A percentile compares a stretch with the other conserved stretches of the same genome.
Evolutionary conservation across 1,284 basidiomycete genomes (phyloP).

Genomic region (Apiotrichum veenhuisii): DNA sequence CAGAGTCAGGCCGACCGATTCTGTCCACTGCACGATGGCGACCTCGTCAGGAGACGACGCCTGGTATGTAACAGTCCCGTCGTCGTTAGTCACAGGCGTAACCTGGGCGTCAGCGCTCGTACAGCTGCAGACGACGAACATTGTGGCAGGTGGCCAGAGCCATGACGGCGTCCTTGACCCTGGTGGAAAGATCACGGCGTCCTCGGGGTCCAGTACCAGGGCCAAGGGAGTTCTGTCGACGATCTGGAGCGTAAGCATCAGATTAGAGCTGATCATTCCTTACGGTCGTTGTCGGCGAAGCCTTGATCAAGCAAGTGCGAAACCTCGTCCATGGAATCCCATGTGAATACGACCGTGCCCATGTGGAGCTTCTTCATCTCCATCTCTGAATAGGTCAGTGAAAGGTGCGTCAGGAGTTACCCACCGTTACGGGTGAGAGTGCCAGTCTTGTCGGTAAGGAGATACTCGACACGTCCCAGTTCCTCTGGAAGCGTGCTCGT

Average conservation of each 20-base stretch:
- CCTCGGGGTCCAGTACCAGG: conserved; percentile 62
- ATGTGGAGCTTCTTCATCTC: conserved; percentile 98
- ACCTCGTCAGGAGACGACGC: conserved; percentile 99
- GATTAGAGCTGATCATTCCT: background rate
- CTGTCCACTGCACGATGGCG: conserved; percentile 97
- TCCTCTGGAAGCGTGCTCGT: conserved; percentile 97
- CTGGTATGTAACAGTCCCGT: conserved; percentile 91
- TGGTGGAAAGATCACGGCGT: conserved; percentile 87
- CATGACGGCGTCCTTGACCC: conserved; percentile 89
- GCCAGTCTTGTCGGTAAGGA: conserved; percentile 96
- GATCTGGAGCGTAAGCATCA: conserved; percentile 9
- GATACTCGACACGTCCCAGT: conserved; percentile 90
- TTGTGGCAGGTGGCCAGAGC: conserved; percentile 96
- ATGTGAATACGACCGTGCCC: conserved; percentile 96
- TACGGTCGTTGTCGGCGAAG: conserved; percentile 57
- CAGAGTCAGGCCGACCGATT: conserved; percentile 86
- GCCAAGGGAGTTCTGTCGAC: conserved; percentile 36
- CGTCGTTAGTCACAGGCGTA: conserved; percentile 90
- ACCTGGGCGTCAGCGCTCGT: conserved; percentile 58
- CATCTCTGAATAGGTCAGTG: conserved; percentile 66
- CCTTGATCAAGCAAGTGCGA: conserved; percentile 77
- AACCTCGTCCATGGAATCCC: conserved; percentile 97
- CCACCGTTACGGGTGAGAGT: conserved; percentile 96
- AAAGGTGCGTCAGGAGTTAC: background rate
- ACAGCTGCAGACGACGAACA: conserved; percentile 53